These are phyloP conservation scores for Phlegmacium glaucopus DNA, from an alignment of 768 basidiomycete genomes.

Conservation along the genomic window DNA sequence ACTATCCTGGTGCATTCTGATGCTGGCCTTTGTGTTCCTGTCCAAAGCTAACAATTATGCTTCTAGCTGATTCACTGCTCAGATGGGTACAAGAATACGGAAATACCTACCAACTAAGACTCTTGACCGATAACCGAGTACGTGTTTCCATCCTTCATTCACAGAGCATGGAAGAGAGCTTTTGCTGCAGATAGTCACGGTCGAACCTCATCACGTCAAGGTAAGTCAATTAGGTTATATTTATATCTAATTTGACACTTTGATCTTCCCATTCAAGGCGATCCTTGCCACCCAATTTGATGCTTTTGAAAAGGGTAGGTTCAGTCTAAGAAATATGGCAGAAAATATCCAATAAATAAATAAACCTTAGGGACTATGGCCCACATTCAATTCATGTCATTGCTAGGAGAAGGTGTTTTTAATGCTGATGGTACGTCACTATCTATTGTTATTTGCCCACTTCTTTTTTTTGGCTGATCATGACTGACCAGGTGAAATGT, in stretches of 20 bases:
- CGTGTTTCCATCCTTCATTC: background rate
- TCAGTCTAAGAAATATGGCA: background rate
- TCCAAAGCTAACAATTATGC: background rate
- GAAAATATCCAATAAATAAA: background rate
- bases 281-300: constrained; percentile 49
- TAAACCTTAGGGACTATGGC: constrained; percentile 21
- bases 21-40: background rate
- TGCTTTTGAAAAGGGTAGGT: constrained; percentile 40
- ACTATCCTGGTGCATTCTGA: constrained; percentile 29
- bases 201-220: constrained; percentile 47
- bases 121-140: constrained; percentile 31
- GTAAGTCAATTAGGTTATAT: constrained; percentile 8
- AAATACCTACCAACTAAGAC: constrained; percentile 26
- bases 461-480: constrained; percentile 16
- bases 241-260: background rate
- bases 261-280: constrained; percentile 18
- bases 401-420: constrained; percentile 59
- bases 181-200: constrained; percentile 31
- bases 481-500: constrained; percentile 47
- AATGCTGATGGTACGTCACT: constrained; percentile 48
- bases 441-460: constrained; percentile 23
- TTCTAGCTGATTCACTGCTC: constrained; percentile 6
- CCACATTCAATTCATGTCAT: constrained; percentile 25
- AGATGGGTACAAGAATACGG: constrained; percentile 29
- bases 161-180: background rate